Percentiles rank a stretch among this genome's conserved stretches.
Conservation (phyloP, 768 basidiomycete genomes). For the Boletus fagicola region DNA sequence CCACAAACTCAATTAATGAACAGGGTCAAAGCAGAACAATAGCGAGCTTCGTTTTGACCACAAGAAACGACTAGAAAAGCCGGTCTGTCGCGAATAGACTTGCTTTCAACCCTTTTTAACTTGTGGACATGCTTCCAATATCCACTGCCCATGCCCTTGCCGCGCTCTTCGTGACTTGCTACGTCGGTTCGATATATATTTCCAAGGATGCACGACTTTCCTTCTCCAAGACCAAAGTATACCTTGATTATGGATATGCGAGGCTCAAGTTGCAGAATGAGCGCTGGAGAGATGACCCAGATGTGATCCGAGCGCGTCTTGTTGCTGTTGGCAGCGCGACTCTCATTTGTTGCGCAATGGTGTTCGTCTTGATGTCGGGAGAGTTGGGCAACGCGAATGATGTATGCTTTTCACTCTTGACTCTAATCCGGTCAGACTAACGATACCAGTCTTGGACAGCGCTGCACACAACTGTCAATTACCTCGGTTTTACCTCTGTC, state of each 20-base stretch:
- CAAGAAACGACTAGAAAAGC: slow-evolving; percentile 14
- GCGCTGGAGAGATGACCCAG: slow-evolving; percentile 78
- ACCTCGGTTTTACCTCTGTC: slow-evolving; percentile 40
- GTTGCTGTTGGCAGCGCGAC: slow-evolving; percentile 66
- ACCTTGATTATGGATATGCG: slow-evolving; percentile 27
- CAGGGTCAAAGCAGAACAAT: slow-evolving; percentile 13
- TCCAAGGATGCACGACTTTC: slow-evolving; percentile 61
- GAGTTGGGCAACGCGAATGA: slow-evolving; percentile 16
- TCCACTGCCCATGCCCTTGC: slow-evolving; percentile 53
- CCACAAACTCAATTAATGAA: slow-evolving; percentile 3
- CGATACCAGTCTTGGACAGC: slow-evolving; percentile 18
- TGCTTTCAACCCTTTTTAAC: neutral
- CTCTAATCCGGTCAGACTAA: slow-evolving; percentile 7
- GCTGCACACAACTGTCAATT: slow-evolving; percentile 33
- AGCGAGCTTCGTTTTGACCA: slow-evolving; percentile 9
- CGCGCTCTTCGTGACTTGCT: slow-evolving; percentile 56
- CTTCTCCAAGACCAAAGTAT: slow-evolving; percentile 38
- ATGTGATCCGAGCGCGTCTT: slow-evolving; percentile 79
- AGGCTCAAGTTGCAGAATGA: slow-evolving; percentile 39
- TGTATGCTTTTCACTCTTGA: slow-evolving; percentile 11
- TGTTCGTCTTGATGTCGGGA: slow-evolving; percentile 44
- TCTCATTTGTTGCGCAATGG: slow-evolving; percentile 48
- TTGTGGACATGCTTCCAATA: slow-evolving; percentile 27
- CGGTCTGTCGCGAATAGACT: slow-evolving; percentile 7
- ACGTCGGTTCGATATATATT: slow-evolving; percentile 84